Conservation (phyloP, 306 rosid species). For the Prunus davidiana region DNA sequence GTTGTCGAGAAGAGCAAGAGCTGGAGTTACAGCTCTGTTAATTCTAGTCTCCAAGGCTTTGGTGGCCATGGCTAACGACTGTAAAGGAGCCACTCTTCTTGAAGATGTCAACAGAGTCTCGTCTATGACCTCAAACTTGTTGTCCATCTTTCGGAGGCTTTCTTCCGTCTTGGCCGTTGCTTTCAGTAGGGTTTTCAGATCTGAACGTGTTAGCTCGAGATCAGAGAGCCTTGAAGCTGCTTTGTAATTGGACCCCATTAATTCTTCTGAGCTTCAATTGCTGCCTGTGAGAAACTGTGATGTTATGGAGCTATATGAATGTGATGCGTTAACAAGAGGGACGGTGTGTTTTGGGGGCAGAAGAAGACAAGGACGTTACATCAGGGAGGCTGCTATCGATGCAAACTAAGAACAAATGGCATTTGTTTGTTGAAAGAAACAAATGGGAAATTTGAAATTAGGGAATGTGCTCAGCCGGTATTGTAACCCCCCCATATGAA, state of each 20-base stretch:
- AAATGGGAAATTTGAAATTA: conserved; percentile 22
- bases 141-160: conserved; percentile 44
- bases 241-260: conserved; percentile 35
- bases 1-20: conserved; percentile 49
- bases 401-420: conserved; percentile 71
- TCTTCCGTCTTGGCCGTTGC: conserved; percentile 42
- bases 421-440: conserved; percentile 23
- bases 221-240: conserved; percentile 28
- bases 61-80: conserved; percentile 68
- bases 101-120: conserved; percentile 46
- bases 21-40: conserved; percentile 70
- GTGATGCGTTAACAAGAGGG: not conserved
- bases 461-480: conserved; percentile 41
- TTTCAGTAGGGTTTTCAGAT: conserved; percentile 45
- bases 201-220: conserved; percentile 54
- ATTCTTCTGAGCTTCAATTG: not conserved
- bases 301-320: not conserved
- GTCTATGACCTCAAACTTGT: conserved; percentile 42
- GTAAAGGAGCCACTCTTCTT: conserved; percentile 60
- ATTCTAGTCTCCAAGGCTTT: conserved; percentile 79
- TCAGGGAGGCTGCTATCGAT: conserved; percentile 34
- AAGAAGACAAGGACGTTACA: conserved; percentile 32
- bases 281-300: too few relatives aligned
- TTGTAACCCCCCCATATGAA: conserved; percentile 4
- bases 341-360: conserved; percentile 18